Base-by-base conservation (phyloP, 2,329 filamentous ascomycete genomes). In the Metarhizium humberi region DNA sequence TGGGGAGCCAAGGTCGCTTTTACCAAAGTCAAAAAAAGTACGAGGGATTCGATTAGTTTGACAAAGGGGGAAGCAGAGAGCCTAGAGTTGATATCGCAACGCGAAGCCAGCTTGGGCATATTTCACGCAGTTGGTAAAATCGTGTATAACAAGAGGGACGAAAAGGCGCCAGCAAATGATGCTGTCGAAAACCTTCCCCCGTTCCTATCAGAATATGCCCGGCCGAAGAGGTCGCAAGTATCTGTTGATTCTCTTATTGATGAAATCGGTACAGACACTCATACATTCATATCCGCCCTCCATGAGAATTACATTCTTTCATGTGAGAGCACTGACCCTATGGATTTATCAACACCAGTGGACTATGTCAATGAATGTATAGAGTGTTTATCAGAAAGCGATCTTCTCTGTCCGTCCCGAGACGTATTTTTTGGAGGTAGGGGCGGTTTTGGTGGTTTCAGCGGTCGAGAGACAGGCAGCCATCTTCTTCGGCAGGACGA, bases 101-200 rank as follows among this genome's bases (percentile, higher is more conserved):
- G 94, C 55, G 94, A 97, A 72, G 86, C 88, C 16, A 96, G 87
- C 59, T 76, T 99, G 3, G 94, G 92, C 1, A 90, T 99, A 52
- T 99, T 99, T 66, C 94, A 99, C 68, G 91, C 94, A 0, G 88
- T 97, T 13, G 94, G 92, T 3, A 96, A 94, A 67, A 89, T 99
- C 2, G 86, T 97, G 1, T 95, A 97, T 74, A 99, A 99, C 74
- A 99, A 96, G 68, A 82, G 94, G 49, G 80, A 87, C 25, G 83
- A 86, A 32, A 67, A 58, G 49, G 69, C 71, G 4, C 71, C 77
- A 13, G 62, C 68, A 8, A 66, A 66, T 8, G 71, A 76, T 36
- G 66, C 70, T 3, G 70, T 71, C 18, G 84, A 87, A 62, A 69
- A 70, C 29, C 72, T 90, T 18, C 86, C 86, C 5, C 62, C 69